Evolutionary conservation across 306 rosid species (phyloP).

Genomic region (Citrullus colocynthis): DNA sequence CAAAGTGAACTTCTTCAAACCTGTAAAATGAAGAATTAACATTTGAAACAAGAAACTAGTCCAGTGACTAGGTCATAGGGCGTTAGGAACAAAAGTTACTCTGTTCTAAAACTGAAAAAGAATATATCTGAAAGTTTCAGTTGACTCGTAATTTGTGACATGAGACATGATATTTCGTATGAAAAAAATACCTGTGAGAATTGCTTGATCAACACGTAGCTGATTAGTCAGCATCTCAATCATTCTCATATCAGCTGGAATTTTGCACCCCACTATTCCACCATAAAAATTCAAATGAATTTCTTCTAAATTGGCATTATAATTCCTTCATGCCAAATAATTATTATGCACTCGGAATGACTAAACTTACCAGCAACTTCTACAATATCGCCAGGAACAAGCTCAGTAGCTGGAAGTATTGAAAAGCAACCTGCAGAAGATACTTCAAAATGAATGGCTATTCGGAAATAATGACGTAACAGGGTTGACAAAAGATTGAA

Average conservation of each 20-base stretch:
- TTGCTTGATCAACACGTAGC: conserved; percentile 93
- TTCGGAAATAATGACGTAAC: conserved; percentile 2
- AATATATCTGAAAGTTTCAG: no score
- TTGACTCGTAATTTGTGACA: not conserved
- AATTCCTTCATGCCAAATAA: conserved; percentile 4
- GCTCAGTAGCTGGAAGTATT: conserved; percentile 85
- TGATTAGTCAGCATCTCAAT: conserved; percentile 81
- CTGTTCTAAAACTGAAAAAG: no score
- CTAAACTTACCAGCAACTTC: conserved; percentile 73
- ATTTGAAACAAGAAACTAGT: no score
- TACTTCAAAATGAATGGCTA: not conserved
- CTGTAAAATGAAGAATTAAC: no score
- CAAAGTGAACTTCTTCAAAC: no score
- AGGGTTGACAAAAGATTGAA: not conserved
- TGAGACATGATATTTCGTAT: not conserved
- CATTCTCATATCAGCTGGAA: conserved; percentile 99
- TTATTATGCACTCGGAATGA: conserved; percentile 12
- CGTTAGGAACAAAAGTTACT: no score
- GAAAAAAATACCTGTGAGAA: conserved; percentile 64
- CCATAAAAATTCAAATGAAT: conserved; percentile 13
- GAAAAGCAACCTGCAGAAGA: conserved; percentile 81
- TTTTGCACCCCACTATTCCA: conserved; percentile 82
- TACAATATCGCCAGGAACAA: conserved; percentile 92
- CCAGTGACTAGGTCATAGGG: no score
- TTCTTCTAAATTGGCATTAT: conserved; percentile 3